These are phyloP conservation scores for Blastobotrys indianensis DNA, from an alignment of 1,139 yeast genomes.

Conservation along the genomic window DNA sequence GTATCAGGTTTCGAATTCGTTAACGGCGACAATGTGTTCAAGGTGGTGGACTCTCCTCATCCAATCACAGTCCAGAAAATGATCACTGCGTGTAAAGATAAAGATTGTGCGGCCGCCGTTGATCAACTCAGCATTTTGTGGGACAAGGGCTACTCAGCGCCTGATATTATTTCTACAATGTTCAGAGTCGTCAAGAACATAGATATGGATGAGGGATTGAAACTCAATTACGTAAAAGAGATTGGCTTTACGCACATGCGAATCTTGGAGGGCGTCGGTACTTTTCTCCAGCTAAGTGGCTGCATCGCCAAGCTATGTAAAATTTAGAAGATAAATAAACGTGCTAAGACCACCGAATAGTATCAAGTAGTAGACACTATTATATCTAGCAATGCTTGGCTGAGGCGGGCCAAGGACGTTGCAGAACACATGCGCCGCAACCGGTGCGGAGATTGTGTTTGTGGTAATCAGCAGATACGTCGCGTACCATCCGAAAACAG, in stretches of 20 bases:
- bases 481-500: constrained; percentile 73
- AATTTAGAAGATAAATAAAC: constrained; percentile 28
- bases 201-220: constrained; percentile 55
- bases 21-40: constrained; percentile 85
- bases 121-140: constrained; percentile 63
- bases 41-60: constrained; percentile 95
- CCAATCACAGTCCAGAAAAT: constrained; percentile 80
- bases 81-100: constrained; percentile 47
- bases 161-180: constrained; percentile 86
- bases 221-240: constrained; percentile 73
- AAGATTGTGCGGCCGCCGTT: constrained; percentile 64
- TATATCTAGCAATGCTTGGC: not conserved
- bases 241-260: constrained; percentile 91
- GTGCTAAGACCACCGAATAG: constrained; percentile 41
- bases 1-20: constrained; percentile 91
- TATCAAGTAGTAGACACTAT: constrained; percentile 38
- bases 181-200: constrained; percentile 81
- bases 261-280: constrained; percentile 85
- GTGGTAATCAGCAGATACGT: constrained; percentile 51
- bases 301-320: constrained; percentile 58
- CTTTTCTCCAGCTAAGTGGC: constrained; percentile 81
- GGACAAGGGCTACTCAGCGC: constrained; percentile 89
- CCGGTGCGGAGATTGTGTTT: constrained; percentile 56
- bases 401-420: constrained; percentile 75
- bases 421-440: constrained; percentile 65